Percentiles rank a stretch among this genome's conserved stretches.
Conservation (phyloP, 805 yeast genomes). For the Metschnikowia proteae region DNA sequence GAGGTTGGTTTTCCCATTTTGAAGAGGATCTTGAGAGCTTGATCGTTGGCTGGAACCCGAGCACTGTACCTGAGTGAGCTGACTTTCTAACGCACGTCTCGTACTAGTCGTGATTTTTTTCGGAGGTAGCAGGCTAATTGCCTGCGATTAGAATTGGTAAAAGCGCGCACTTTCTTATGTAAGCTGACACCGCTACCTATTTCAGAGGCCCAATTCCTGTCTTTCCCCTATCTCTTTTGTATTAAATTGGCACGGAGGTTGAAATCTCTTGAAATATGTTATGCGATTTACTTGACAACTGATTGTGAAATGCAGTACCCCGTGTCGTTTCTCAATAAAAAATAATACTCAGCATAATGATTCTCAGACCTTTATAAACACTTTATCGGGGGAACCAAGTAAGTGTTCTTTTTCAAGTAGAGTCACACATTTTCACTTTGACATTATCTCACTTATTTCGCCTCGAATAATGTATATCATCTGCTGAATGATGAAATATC, state of each 20-base stretch:
- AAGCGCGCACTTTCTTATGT: slow-evolving; percentile 6
- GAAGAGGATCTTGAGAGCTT: not conserved
- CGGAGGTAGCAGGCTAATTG: not conserved
- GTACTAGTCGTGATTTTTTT: not conserved
- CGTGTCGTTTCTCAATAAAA: not conserved
- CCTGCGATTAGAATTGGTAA: slow-evolving; percentile 3
- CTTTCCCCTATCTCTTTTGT: not conserved
- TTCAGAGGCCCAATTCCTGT: not conserved
- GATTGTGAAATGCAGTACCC: not conserved
- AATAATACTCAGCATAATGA: not conserved
- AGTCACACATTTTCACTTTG: too few species aligned
- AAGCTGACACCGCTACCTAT: not conserved
- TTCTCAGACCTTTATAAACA: too few species aligned
- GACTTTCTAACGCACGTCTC: slow-evolving; percentile 1
- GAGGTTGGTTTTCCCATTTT: slow-evolving; percentile 1
- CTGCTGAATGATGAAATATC: slow-evolving; percentile 43
- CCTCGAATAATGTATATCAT: slow-evolving; percentile 31
- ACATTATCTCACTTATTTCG: slow-evolving; percentile 19
- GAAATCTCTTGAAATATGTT: not conserved
- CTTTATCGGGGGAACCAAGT: slow-evolving; percentile 31
- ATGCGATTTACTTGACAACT: not conserved
- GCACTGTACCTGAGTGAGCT: not conserved
- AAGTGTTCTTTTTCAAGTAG: slow-evolving; percentile 8
- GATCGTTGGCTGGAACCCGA: not conserved
- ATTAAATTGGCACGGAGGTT: too few species aligned